Percentiles rank a stretch among this genome's conserved stretches.
These are phyloP conservation scores for Phaffia australis DNA, from an alignment of 768 basidiomycete genomes.

Conservation along the genomic window DNA sequence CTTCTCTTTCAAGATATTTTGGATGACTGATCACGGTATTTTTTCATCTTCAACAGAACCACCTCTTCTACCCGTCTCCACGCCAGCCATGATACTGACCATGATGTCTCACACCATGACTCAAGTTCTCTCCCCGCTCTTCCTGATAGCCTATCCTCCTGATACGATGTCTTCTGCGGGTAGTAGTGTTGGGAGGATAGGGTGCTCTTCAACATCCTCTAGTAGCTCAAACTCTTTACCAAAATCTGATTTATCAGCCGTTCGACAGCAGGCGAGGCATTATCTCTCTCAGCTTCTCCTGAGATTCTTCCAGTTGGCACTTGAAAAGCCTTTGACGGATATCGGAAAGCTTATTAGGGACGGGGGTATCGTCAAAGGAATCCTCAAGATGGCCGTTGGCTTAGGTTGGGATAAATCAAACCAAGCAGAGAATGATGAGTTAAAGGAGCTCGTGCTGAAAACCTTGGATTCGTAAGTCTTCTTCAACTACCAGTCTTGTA, in stretches of 20 bases:
- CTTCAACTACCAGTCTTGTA: no score
- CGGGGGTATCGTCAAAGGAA: constrained; percentile 10
- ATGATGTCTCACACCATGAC: constrained; percentile 19
- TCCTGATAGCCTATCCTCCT: constrained; percentile 7
- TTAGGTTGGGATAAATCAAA: constrained; percentile 11
- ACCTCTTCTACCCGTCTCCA: constrained; percentile 13
- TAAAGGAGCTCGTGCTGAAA: background rate
- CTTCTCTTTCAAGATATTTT: background rate
- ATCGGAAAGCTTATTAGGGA: constrained; percentile 21
- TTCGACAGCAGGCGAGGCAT: background rate
- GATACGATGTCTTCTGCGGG: background rate
- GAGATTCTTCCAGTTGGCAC: constrained; percentile 5
- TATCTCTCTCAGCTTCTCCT: background rate
- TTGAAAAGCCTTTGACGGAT: constrained; percentile 7
- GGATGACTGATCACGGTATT: background rate
- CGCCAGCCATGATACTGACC: constrained; percentile 14
- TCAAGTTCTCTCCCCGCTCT: constrained; percentile 17
- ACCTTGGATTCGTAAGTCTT: constrained; percentile 21
- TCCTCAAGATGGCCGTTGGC: constrained; percentile 17
- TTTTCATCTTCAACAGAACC: constrained; percentile 4
- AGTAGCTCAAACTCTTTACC: constrained; percentile 12
- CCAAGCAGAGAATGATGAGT: background rate
- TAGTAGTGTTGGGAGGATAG: background rate
- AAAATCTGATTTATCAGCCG: no score
- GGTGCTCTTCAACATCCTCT: background rate